Conservation (phyloP, 2,329 filamentous ascomycete species). For the Sporothrix schenckii region DNA sequence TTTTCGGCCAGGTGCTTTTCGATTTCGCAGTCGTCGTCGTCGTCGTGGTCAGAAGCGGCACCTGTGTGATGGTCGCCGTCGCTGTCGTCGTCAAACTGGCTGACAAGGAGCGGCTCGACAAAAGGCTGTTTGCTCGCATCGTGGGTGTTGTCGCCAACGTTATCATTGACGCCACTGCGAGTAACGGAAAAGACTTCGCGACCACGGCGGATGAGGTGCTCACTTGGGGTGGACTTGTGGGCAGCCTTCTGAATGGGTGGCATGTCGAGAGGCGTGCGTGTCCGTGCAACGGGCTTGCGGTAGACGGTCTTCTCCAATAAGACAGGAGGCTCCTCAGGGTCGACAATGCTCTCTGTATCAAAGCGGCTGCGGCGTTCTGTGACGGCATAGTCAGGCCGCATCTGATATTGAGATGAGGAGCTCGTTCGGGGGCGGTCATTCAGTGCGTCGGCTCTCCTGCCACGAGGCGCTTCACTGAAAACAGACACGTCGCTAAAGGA, state of each 20-base stretch:
- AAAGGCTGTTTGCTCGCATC: neutral
- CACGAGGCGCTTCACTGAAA: neutral
- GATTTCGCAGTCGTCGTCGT: neutral
- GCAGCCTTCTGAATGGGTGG: neutral
- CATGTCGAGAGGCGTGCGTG: neutral
- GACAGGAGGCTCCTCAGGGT: neutral
- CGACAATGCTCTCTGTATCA: neutral
- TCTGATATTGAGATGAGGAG: constrained; percentile 6
- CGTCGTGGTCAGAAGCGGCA: neutral
- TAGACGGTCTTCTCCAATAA: constrained; percentile 29
- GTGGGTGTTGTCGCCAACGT: neutral
- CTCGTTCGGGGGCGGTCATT: neutral
- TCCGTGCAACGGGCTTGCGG: constrained; percentile 22
- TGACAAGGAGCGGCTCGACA: constrained; percentile 15
- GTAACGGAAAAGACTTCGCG: constrained; percentile 3
- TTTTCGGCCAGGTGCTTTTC: constrained; percentile 3
- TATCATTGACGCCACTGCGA: neutral
- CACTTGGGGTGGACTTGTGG: neutral
- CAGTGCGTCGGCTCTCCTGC: neutral
- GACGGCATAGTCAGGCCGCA: constrained; percentile 6
- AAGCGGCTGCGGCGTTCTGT: neutral
- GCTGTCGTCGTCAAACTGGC: constrained; percentile 23
- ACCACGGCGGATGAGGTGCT: neutral
- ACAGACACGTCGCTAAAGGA: constrained; percentile 21
- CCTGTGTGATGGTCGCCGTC: constrained; percentile 23